phyloP scores from a whole-genome alignment of 192 early-diverging fungal species.

The Coemansia sp. region DNA sequence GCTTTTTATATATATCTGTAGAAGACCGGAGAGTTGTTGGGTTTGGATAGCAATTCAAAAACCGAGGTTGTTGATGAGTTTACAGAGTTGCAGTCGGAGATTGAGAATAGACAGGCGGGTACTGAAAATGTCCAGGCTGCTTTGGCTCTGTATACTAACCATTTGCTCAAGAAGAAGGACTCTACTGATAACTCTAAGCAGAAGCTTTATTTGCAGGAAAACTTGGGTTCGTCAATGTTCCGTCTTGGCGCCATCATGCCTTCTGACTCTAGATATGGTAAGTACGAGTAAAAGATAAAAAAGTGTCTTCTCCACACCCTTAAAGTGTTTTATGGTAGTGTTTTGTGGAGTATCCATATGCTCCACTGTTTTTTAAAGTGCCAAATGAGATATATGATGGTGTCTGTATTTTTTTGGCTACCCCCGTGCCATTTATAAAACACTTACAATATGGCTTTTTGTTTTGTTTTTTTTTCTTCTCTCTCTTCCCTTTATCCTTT shows the following conservation, averaged over 20 bases:
- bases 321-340: no score
- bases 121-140: constrained; percentile 62
- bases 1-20: no score
- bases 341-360: no score
- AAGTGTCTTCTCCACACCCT: no score
- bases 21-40: constrained; percentile 81
- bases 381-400: no score
- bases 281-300: constrained; percentile 13
- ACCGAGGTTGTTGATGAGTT: constrained; percentile 82
- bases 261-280: constrained; percentile 50
- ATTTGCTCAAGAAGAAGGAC: constrained; percentile 64
- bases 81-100: constrained; percentile 70
- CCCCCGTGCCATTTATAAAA: no score
- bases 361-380: no score
- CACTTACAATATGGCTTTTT: constrained; percentile 6
- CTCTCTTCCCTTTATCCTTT: no score
- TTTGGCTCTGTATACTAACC: constrained; percentile 47
- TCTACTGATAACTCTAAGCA: constrained; percentile 59
- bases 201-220: constrained; percentile 62
- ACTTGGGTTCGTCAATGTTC: constrained; percentile 63
- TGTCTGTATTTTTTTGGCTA: no score
- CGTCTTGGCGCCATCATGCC: constrained; percentile 55
- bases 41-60: constrained; percentile 53
- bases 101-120: constrained; percentile 59
- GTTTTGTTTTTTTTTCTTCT: constrained; percentile 20